Percentiles rank a stretch among this genome's conserved stretches.
Evolutionary conservation across 371 early-diverging fungal species (phyloP).

Genomic region (Fennellomyces sp.): DNA sequence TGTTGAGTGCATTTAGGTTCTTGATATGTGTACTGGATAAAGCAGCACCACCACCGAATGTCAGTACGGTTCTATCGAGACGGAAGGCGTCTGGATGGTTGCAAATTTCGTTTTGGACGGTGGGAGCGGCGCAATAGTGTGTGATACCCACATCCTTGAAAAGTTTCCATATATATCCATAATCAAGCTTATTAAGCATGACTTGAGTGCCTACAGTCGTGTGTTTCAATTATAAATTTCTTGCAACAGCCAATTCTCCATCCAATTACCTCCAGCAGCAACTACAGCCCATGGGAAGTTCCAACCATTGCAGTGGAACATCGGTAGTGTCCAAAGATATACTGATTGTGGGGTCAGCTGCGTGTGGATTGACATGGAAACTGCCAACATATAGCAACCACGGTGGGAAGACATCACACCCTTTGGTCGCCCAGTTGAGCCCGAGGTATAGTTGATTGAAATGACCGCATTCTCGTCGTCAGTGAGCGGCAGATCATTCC

Average conservation of each 20-base stretch:
- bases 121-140: conserved; percentile 71
- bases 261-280: conserved; percentile 46
- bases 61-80: conserved; percentile 44
- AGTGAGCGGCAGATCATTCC: conserved; percentile 54
- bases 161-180: conserved; percentile 61
- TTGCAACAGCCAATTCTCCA: not conserved
- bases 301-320: conserved; percentile 78
- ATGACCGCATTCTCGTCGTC: conserved; percentile 56
- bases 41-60: conserved; percentile 61
- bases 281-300: conserved; percentile 67
- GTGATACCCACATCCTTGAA: conserved; percentile 56
- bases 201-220: conserved; percentile 40
- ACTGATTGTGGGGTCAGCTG: conserved; percentile 46
- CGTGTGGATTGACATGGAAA: conserved; percentile 57
- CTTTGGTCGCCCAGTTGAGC: conserved; percentile 70
- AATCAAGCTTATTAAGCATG: conserved; percentile 65
- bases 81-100: conserved; percentile 53
- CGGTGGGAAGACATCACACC: conserved; percentile 44
- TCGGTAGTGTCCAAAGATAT: conserved; percentile 65
- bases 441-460: conserved; percentile 67
- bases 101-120: conserved; percentile 67
- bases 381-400: conserved; percentile 58
- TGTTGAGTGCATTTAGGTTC: conserved; percentile 51
- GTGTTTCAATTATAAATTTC: not conserved
- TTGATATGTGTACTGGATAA: conserved; percentile 59